These are phyloP conservation scores for Microdochium trichocladiopsis DNA, from an alignment of 2,329 filamentous ascomycete species.

Conservation along the genomic window DNA sequence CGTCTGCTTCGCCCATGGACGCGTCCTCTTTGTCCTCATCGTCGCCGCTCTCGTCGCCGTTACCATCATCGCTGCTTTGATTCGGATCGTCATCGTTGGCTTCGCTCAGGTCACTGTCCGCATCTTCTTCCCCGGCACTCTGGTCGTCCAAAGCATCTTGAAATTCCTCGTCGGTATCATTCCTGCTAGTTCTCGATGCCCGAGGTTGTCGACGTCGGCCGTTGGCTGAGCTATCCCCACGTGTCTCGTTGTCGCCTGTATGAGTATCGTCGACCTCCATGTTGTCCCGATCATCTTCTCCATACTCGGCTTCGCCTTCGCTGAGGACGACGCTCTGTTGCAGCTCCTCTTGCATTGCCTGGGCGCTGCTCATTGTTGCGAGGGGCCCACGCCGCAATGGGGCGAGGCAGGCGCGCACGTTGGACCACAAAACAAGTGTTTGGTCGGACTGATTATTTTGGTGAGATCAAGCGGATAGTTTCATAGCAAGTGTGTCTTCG, in stretches of 20 bases:
- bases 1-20: slow-evolving; percentile 18
- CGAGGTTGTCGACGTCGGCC: slow-evolving; percentile 5
- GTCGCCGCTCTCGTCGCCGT: slow-evolving; percentile 33
- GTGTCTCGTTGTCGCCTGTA: slow-evolving; percentile 3
- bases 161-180: slow-evolving; percentile 8
- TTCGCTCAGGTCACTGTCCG: slow-evolving; percentile 8
- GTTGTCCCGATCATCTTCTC: slow-evolving; percentile 24
- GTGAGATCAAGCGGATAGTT: neutral
- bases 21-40: slow-evolving; percentile 31
- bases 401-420: neutral
- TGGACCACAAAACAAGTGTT: neutral
- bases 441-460: neutral
- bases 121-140: slow-evolving; percentile 6
- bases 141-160: neutral
- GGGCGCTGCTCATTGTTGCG: slow-evolving; percentile 39
- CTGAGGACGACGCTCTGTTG: slow-evolving; percentile 48
- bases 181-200: slow-evolving; percentile 2
- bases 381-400: neutral
- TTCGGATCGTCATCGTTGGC: slow-evolving; percentile 25
- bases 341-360: slow-evolving; percentile 50
- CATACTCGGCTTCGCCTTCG: slow-evolving; percentile 33
- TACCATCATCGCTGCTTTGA: slow-evolving; percentile 24
- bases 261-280: slow-evolving; percentile 14
- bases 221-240: slow-evolving; percentile 11
- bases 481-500: neutral